These are phyloP conservation scores for Xanthoparmelia taractica DNA, from an alignment of 495 filamentous ascomycete species.

Conservation along the genomic window DNA sequence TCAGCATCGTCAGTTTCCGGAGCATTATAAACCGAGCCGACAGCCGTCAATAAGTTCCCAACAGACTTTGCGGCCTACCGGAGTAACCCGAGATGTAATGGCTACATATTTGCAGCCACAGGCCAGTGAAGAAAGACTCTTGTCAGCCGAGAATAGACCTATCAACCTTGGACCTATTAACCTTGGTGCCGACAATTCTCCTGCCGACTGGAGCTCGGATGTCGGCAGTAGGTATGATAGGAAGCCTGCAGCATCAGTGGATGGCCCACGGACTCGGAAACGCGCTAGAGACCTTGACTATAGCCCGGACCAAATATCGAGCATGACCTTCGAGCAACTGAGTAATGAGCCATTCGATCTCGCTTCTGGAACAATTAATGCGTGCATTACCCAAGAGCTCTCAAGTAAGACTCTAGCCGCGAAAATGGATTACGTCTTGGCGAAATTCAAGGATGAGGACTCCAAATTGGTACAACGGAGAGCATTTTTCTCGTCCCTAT, in stretches of 20 bases:
- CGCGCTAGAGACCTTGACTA: constrained; percentile 42
- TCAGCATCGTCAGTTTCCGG: background rate
- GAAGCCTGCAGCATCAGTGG: background rate
- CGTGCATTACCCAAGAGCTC: constrained; percentile 15
- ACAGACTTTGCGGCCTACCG: background rate
- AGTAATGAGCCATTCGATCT: constrained; percentile 48
- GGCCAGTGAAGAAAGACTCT: background rate
- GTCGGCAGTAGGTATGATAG: background rate
- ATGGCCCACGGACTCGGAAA: constrained; percentile 14
- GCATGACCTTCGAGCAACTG: constrained; percentile 48
- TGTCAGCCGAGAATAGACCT: background rate
- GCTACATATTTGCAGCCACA: background rate
- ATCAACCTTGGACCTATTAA: background rate
- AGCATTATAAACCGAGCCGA: background rate
- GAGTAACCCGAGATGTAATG: background rate
- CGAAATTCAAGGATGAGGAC: constrained; percentile 20
- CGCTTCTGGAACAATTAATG: constrained; percentile 33
- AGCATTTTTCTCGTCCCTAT: constrained; percentile 55
- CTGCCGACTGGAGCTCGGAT: background rate
- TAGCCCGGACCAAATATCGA: constrained; percentile 41
- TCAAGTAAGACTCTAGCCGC: constrained; percentile 30
- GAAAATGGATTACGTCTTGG: constrained; percentile 38
- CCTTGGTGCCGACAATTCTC: no score
- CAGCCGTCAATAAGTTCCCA: background rate
- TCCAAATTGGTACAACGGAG: constrained; percentile 41